These are phyloP conservation scores for Lachancea dasiensis DNA, from an alignment of 805 yeast species.

Conservation along the genomic window DNA sequence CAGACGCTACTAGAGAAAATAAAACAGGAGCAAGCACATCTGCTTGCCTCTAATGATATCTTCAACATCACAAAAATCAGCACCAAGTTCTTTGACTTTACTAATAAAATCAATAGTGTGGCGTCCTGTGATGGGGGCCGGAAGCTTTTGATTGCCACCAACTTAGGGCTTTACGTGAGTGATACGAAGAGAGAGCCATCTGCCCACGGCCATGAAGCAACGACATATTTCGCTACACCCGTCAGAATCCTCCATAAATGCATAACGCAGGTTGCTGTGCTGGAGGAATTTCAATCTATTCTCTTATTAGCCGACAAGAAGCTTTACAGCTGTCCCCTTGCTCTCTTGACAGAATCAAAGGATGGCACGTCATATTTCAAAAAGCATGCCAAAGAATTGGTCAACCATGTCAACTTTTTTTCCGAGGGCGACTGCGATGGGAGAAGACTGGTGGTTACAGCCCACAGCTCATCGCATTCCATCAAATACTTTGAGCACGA, in stretches of 20 bases:
- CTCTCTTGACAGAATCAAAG: constrained; percentile 42
- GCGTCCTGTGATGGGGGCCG: constrained; percentile 94
- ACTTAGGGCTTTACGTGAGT: constrained; percentile 80
- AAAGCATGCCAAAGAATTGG: constrained; percentile 67
- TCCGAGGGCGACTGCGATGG: constrained; percentile 92
- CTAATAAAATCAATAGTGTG: constrained; percentile 79
- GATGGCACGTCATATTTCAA: constrained; percentile 39
- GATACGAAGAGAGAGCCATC: constrained; percentile 48
- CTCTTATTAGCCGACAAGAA: constrained; percentile 78
- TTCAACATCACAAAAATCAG: constrained; percentile 72
- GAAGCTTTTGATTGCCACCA: constrained; percentile 84
- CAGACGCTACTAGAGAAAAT: constrained; percentile 76
- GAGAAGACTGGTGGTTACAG: constrained; percentile 81
- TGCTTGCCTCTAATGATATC: constrained; percentile 69
- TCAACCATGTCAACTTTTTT: constrained; percentile 85
- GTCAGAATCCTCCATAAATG: constrained; percentile 65
- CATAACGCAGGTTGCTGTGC: constrained; percentile 81
- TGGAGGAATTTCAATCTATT: constrained; percentile 84
- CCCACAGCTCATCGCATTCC: constrained; percentile 71
- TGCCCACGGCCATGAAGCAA: constrained; percentile 45
- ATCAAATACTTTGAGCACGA: constrained; percentile 85
- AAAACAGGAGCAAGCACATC: constrained; percentile 67
- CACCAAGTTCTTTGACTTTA: constrained; percentile 66
- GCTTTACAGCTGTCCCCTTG: constrained; percentile 71
- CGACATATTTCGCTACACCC: constrained; percentile 61